Percentiles rank a stretch among this genome's conserved stretches.
Conservation (phyloP, 331 rosid species). For the Arachis monticola region DNA sequence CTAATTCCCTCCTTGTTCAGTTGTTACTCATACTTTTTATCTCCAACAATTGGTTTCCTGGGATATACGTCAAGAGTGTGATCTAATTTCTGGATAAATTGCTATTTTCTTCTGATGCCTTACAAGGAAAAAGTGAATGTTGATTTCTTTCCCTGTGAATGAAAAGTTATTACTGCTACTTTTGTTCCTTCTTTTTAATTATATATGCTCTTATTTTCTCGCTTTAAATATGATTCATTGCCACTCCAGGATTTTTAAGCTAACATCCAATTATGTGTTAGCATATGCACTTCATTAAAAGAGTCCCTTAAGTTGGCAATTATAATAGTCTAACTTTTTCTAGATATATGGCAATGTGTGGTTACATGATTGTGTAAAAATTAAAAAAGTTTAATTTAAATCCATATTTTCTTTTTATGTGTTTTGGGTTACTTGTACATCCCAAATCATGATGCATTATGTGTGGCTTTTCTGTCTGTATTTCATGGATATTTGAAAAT, state of each 20-base stretch:
- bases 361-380: constrained; percentile 2
- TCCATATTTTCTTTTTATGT: neutral
- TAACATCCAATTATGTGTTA: too few relatives aligned
- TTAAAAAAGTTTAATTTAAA: too few relatives aligned
- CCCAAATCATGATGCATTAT: neutral
- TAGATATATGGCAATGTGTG: neutral
- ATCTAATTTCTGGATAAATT: too few relatives aligned
- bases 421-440: constrained; percentile 14
- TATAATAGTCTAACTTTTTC: constrained; percentile 1
- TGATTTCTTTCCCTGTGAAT: too few relatives aligned
- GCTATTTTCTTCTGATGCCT: too few relatives aligned
- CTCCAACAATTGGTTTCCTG: too few relatives aligned
- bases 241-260: too few relatives aligned
- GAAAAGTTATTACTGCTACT: too few relatives aligned
- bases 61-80: too few relatives aligned
- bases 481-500: constrained; percentile 6
- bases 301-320: neutral
- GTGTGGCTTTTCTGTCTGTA: constrained; percentile 5
- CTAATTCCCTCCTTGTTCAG: neutral
- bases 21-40: too few relatives aligned
- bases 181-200: neutral
- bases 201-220: neutral
- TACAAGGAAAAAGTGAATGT: too few relatives aligned
- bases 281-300: too few relatives aligned
- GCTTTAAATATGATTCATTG: neutral